Percentiles rank a stretch among this genome's conserved stretches.
phyloP scores from a whole-genome alignment of 2,329 filamentous ascomycete genomes.

The Arthrobotrys pseudoclavata region DNA sequence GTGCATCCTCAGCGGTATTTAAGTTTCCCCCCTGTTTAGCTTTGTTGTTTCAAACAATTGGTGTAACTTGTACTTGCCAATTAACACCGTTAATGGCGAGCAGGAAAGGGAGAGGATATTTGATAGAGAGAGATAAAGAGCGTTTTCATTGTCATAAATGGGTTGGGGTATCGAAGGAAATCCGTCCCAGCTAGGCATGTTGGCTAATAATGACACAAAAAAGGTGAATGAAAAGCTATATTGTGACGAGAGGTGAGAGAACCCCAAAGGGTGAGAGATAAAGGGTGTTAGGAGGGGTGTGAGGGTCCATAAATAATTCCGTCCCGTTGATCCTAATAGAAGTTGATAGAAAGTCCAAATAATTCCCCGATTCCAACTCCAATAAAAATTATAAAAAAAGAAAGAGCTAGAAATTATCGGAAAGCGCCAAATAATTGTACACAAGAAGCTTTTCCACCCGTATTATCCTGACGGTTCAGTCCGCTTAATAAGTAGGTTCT shows the following conservation, averaged over 20 bases:
- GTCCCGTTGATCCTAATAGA: constrained; percentile 23
- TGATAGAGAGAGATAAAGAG: constrained; percentile 8
- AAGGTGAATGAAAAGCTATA: constrained; percentile 23
- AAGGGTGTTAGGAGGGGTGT: constrained; percentile 4
- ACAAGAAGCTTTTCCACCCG: constrained; percentile 14
- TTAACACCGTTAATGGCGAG: neutral
- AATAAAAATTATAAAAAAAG: constrained; percentile 15
- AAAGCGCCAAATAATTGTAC: constrained; percentile 34
- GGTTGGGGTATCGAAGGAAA: constrained; percentile 35
- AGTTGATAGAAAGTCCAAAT: constrained; percentile 14
- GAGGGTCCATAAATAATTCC: constrained; percentile 22
- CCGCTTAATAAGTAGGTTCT: constrained; percentile 47
- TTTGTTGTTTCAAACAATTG: constrained; percentile 13
- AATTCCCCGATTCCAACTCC: constrained; percentile 45
- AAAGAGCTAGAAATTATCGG: constrained; percentile 26
- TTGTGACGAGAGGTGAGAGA: constrained; percentile 18
- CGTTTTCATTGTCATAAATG: constrained; percentile 55
- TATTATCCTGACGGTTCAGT: neutral
- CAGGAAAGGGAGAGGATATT: neutral
- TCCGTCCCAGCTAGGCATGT: constrained; percentile 38
- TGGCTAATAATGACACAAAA: constrained; percentile 58
- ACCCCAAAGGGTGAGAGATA: neutral
- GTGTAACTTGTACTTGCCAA: neutral
- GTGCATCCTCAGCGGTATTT: constrained; percentile 5
- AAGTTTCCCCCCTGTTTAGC: neutral